Conservation (phyloP, 2,329 filamentous ascomycete species). For the Neonectria faginata region DNA sequence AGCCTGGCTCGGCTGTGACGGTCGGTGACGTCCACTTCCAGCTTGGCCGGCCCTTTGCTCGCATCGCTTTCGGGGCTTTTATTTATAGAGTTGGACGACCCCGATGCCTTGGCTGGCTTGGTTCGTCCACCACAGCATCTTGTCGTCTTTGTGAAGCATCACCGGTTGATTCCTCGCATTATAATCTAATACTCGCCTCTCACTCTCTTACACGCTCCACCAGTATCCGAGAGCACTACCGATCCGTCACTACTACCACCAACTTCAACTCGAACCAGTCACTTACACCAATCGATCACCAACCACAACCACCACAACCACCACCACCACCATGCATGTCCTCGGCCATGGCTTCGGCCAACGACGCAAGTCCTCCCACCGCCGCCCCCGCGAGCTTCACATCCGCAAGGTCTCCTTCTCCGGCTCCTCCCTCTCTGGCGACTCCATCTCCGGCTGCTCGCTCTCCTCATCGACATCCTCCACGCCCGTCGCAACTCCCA, state of each 20-base stretch:
- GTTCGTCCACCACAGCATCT: slow-evolving; percentile 6
- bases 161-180: slow-evolving; percentile 18
- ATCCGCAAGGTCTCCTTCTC: slow-evolving; percentile 58
- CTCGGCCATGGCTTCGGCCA: slow-evolving; percentile 52
- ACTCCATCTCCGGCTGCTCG: slow-evolving; percentile 53
- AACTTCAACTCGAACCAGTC: slow-evolving; percentile 14
- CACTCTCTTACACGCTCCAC: slow-evolving; percentile 9
- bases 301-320: slow-evolving; percentile 22
- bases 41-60: slow-evolving; percentile 8
- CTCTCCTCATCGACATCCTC: slow-evolving; percentile 50
- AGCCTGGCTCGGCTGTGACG: slow-evolving; percentile 24
- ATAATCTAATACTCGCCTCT: slow-evolving; percentile 11
- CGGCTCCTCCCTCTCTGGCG: slow-evolving; percentile 54
- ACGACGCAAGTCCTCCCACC: slow-evolving; percentile 51
- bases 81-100: slow-evolving; percentile 28
- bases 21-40: slow-evolving; percentile 28
- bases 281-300: slow-evolving; percentile 17
- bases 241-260: background rate
- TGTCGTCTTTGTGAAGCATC: slow-evolving; percentile 15
- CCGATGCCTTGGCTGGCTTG: slow-evolving; percentile 11
- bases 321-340: slow-evolving; percentile 50
- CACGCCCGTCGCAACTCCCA: slow-evolving; percentile 38
- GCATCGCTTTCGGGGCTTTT: slow-evolving; percentile 13
- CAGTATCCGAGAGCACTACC: background rate
- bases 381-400: slow-evolving; percentile 52